Base-by-base conservation (phyloP, 139 green algal genomes). In the Coccomyxa sp. region DNA sequence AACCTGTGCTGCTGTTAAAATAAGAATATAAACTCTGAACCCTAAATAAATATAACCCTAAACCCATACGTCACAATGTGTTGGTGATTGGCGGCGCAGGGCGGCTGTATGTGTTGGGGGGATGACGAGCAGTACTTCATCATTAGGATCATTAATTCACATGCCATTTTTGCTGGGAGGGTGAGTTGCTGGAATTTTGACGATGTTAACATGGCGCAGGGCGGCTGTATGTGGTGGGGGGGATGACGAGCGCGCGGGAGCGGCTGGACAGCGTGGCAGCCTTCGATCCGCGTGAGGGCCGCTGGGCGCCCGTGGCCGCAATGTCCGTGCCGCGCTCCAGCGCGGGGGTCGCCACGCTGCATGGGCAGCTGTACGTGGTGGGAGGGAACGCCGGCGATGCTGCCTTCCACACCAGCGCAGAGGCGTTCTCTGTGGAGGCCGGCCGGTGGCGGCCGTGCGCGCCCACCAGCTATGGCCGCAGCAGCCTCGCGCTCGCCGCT, bases 151-250 rank as follows among this genome's bases (percentile, higher is more conserved):
- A n/a, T n/a, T n/a, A n/a, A n/a, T n/a, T n/a, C n/a, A n/a, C n/a
- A n/a, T n/a, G n/a, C n/a, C n/a, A n/a, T n/a, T n/a, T n/a, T n/a
- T 51, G 38, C 38, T 51, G 38, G 38, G 38, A n/a, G n/a, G n/a
- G n/a, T n/a, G n/a, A 51, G 38, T 51, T 51, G 38, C 3, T 51
- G 38, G 38, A 51, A n/a, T 7, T 7, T 51, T 51, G 38, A 51
- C 38, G 58, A 30, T 75, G 25, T 58, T n/a, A 27, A 38, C 3
- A 1, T 28, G 25, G 27, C 14, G 18, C 84, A 79, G 91, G 92
- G 0, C 88, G 91, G 17, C 75, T 96, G 45, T 90, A 90, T 32
- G 90, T 90, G 17, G 83, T 90, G n/a, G 93, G 93, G 27, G 93
- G 93, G 17, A 87, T 95, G 77, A 90, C 86, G 14, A 85, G 81